Evolutionary conservation across 2,329 filamentous ascomycete genomes (phyloP).

Genomic region (Grosmannia penicillata): DNA sequence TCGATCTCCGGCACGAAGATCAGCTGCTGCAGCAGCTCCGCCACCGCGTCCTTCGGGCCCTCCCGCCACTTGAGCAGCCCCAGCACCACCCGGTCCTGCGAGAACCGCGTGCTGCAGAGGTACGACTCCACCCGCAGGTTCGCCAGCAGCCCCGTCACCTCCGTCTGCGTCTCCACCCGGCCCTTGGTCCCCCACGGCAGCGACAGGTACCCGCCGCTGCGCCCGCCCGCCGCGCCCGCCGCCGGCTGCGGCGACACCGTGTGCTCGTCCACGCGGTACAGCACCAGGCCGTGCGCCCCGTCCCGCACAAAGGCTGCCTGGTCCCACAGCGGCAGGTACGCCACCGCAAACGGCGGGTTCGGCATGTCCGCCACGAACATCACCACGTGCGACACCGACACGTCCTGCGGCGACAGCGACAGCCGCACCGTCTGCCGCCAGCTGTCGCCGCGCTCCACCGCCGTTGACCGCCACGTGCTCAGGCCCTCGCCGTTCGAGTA

Average conservation of each 20-base stretch:
- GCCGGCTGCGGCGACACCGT: constrained; percentile 54
- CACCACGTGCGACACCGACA: constrained; percentile 70
- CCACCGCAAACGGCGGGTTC: constrained; percentile 76
- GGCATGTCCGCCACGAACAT: constrained; percentile 82
- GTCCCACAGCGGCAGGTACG: constrained; percentile 89
- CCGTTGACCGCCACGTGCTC: constrained; percentile 80
- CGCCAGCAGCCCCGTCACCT: constrained; percentile 67
- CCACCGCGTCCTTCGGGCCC: constrained; percentile 53
- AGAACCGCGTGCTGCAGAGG: constrained; percentile 87
- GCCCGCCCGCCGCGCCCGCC: constrained; percentile 29
- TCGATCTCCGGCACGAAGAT: constrained; percentile 95
- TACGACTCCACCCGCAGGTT: constrained; percentile 69
- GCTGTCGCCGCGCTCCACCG: constrained; percentile 59
- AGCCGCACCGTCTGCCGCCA: constrained; percentile 87
- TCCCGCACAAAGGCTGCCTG: constrained; percentile 80
- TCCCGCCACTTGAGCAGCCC: constrained; percentile 80
- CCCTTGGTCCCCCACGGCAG: constrained; percentile 64
- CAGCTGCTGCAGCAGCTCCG: constrained; percentile 63
- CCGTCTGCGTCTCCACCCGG: constrained; percentile 52
- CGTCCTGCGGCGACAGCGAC: constrained; percentile 63
- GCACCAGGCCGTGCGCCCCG: constrained; percentile 61
- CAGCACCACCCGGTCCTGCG: constrained; percentile 76
- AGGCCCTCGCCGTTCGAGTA: constrained; percentile 66
- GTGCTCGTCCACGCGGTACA: constrained; percentile 87
- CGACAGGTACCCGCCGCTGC: constrained; percentile 68